A percentile compares a stretch with the other conserved stretches of the same genome.
Evolutionary conservation across 1,139 yeast genomes (phyloP).

Genomic region (Blastobotrys elegans): DNA sequence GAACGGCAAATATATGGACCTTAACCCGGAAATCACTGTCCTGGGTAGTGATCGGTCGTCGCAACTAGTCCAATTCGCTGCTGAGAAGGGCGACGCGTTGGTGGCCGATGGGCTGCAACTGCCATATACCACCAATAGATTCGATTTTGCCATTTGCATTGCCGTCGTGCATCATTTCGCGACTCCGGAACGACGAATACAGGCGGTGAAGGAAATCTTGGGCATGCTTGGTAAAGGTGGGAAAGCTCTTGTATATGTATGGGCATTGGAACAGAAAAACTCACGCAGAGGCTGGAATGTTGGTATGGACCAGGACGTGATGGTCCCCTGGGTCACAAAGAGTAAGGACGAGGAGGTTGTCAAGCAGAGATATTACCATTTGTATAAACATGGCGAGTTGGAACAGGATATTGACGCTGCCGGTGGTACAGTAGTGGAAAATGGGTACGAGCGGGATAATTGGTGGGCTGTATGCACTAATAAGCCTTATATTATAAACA

Average conservation of each 20-base stretch:
- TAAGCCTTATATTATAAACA: no score
- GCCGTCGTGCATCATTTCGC: conserved; percentile 96
- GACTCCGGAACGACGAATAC: conserved; percentile 70
- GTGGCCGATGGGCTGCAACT: conserved; percentile 72
- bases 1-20: conserved; percentile 81
- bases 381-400: conserved; percentile 79
- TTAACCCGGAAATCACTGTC: conserved; percentile 61
- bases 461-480: conserved; percentile 82
- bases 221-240: conserved; percentile 57
- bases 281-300: conserved; percentile 85
- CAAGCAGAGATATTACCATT: conserved; percentile 80
- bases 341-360: conserved; percentile 34
- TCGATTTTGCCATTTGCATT: conserved; percentile 90
- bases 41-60: conserved; percentile 83
- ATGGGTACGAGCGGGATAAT: conserved; percentile 90
- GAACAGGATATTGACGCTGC: conserved; percentile 62
- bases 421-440: conserved; percentile 57
- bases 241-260: conserved; percentile 74
- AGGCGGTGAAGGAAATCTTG: conserved; percentile 66
- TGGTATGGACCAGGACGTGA: conserved; percentile 87
- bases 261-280: conserved; percentile 92
- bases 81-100: conserved; percentile 42
- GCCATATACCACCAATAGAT: conserved; percentile 56
- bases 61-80: conserved; percentile 73
- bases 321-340: conserved; percentile 86